phyloP scores from a whole-genome alignment of 306 rosid genomes.

The Coriaria nepalensis region DNA sequence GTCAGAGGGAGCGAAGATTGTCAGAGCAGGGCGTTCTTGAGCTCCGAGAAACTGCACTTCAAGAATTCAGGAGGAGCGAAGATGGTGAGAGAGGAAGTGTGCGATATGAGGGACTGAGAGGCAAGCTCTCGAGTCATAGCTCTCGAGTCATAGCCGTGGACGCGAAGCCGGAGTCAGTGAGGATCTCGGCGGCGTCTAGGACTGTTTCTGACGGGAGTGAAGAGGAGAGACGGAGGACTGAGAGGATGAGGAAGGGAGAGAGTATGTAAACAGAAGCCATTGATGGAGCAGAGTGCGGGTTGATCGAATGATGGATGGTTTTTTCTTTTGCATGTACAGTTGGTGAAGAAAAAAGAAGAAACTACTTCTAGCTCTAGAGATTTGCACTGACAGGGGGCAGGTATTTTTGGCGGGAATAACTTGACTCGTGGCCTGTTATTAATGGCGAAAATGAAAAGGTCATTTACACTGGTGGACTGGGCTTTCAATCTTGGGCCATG shows the following conservation, averaged over 20 bases:
- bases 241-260: slow-evolving; percentile 16
- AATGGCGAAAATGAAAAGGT: too few relatives aligned
- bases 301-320: too few relatives aligned
- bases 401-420: too few relatives aligned
- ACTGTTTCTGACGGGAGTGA: slow-evolving; percentile 22
- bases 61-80: slow-evolving; percentile 33
- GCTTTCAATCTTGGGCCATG: too few relatives aligned
- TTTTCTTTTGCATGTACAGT: too few relatives aligned
- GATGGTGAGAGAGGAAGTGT: slow-evolving; percentile 26
- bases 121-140: slow-evolving; percentile 48
- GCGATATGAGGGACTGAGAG: slow-evolving; percentile 19
- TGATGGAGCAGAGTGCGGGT: neutral
- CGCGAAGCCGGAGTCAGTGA: slow-evolving; percentile 34
- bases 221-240: slow-evolving; percentile 13
- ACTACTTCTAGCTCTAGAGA: too few relatives aligned
- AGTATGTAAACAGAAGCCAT: slow-evolving; percentile 28
- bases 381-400: too few relatives aligned
- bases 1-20: slow-evolving; percentile 33
- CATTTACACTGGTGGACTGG: too few relatives aligned
- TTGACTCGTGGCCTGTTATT: too few relatives aligned
- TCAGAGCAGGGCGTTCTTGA: slow-evolving; percentile 14
- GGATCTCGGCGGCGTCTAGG: slow-evolving; percentile 41
- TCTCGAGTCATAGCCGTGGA: slow-evolving; percentile 44
- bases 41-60: slow-evolving; percentile 24
- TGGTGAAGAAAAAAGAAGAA: too few relatives aligned